Evolutionary conservation across 805 yeast species (phyloP).

Genomic region (Ogataea nitratoaversa): DNA sequence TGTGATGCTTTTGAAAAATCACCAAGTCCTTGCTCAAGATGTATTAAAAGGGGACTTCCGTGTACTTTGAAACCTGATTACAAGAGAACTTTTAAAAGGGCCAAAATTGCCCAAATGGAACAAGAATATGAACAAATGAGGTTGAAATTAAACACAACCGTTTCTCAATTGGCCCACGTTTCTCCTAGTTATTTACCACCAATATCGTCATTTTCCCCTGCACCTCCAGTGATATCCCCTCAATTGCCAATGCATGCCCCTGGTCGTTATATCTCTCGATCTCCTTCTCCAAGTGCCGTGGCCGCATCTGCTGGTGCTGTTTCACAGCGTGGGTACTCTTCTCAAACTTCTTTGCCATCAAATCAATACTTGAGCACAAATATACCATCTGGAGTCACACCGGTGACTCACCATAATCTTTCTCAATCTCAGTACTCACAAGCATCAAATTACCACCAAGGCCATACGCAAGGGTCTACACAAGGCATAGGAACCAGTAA

Average conservation of each 20-base stretch:
- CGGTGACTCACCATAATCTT: neutral
- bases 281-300: conserved; percentile 12
- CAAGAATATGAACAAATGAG: conserved; percentile 67
- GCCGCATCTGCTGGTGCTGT: neutral
- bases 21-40: conserved; percentile 81
- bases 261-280: conserved; percentile 6
- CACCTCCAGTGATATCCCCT: conserved; percentile 2
- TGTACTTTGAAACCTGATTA: conserved; percentile 79
- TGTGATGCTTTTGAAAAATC: conserved; percentile 79
- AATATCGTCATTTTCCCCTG: conserved; percentile 11
- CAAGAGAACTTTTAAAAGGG: conserved; percentile 86
- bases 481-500: neutral
- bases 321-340: neutral
- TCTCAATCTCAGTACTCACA: neutral
- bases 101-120: conserved; percentile 77
- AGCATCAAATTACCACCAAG: neutral
- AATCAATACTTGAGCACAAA: neutral
- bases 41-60: conserved; percentile 60
- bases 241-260: conserved; percentile 6
- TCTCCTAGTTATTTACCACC: conserved; percentile 14
- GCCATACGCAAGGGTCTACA: neutral
- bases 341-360: neutral
- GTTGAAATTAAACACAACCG: conserved; percentile 20
- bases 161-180: conserved; percentile 4
- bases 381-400: too few relatives aligned